Base-by-base conservation (phyloP, 495 filamentous ascomycete species). In the Neohortaea acidophila region DNA sequence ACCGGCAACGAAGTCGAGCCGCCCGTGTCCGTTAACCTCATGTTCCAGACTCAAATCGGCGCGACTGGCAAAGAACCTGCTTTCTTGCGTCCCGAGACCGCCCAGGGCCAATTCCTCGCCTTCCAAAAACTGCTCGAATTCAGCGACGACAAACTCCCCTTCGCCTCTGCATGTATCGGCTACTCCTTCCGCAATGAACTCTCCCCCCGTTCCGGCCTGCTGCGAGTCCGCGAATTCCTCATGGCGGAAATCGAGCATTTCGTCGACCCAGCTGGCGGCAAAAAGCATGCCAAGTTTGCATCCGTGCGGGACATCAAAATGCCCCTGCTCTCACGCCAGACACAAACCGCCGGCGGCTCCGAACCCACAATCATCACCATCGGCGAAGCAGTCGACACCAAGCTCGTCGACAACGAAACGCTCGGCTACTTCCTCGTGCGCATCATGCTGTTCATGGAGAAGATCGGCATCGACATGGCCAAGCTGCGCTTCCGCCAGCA, bases 401-500 rank as follows among this genome's bases (percentile, higher is more conserved):
- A 69, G 7, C 51, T 81, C 13, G 77, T 87, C 8, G 79, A 87
- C 55, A 87, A 84, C 58, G 81, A 87, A 62, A 84, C 80, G 1
- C 67, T 87, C n/a, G 81, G 81, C 32, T 87, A 87, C 63, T 87
- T 87, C 64, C 65, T 87, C 23, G 81, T 73, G 31, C 70, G 81
- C 31, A 84, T 85, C 43, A 74, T 78, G 40, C 62, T 70, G 15
- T 87, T 85, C 69, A 62, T 87, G 25, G 46, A 69, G 38, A 74
- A 70, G 54, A 60, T 87, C 28, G 81, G 81, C 46, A 60, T 79
- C 9, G 78, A 87, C 51, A 58, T 60, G 47, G 63, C 53, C 33
- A 84, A 84, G 63, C 64, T 87, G 24, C 78, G 81, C 19, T 87
- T 87, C 68, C 69, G 81, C 33, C 79, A 87, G 56, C 81, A 87